Base-by-base conservation (phyloP, 495 filamentous ascomycete species). In the Evansstolkia leycettana region DNA sequence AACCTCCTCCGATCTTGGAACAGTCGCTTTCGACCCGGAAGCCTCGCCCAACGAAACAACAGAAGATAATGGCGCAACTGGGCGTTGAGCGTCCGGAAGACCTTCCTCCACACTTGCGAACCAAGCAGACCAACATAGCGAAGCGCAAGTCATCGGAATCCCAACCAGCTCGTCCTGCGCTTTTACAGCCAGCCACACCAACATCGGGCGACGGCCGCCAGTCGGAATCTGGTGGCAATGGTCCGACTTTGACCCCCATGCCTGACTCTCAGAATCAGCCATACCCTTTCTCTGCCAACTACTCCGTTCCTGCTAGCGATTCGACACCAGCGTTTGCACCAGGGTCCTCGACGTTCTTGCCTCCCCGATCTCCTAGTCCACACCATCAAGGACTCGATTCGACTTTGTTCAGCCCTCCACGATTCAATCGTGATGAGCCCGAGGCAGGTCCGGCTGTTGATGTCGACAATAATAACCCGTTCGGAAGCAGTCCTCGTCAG, bases 41-140 rank as follows among this genome's bases (percentile, higher is more conserved):
- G 56, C 92, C 92, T 23, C 78, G 90, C 7, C 90, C 90, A 9
- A 99, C 90, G 2, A 99, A 99, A 58, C 76, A 94, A 48, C 89
- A 96, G 56, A 96, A 95, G 63, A 69, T 96, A 43, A 86, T 99
- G 75, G 73, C 73, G 6, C 77, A 88, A 43, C 73, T 86, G 27
- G 86, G 85, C 18, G 79, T 98, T 8, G 76, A 81, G 1, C 80
- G 86, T 46, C 84, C 84, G 0, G 92, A 95, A 28, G 80, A 94
- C 39, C 72, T 98, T 0, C 90, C 90, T 0, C 75, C 81, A 41
- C 74, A 78, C 40, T 67, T 88, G 34, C 76, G 82, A 25, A 72
- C 79, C 6, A 94, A 92, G 56, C 72, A 75, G 0, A 75, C 81
- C 43, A 73, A 62, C 37, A 60, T 77, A 15, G 69, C 39, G 14